phyloP scores from a whole-genome alignment of 305 asterid genomes.

The Rubia occidens region DNA sequence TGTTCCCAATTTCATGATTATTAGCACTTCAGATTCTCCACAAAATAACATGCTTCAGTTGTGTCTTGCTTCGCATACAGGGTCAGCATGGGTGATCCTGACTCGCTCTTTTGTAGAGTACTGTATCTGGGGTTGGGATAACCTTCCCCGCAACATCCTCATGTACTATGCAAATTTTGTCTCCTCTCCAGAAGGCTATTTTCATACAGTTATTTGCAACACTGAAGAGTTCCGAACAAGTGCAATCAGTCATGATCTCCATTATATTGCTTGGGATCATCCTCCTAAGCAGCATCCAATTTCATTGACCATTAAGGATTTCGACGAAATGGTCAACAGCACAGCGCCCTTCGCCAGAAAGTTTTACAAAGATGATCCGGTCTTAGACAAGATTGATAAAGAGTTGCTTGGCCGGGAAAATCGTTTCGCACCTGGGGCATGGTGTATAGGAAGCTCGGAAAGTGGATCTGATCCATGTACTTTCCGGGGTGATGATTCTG shows the following conservation, averaged over 20 bases:
- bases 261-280: conserved; percentile 89
- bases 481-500: conserved; percentile 55
- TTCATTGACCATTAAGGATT: conserved; percentile 52
- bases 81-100: conserved; percentile 93
- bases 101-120: conserved; percentile 76
- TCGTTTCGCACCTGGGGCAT: conserved; percentile 71
- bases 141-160: conserved; percentile 77
- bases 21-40: background rate
- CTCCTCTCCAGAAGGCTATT: conserved; percentile 93
- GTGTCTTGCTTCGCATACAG: conserved; percentile 28
- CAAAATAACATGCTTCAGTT: background rate
- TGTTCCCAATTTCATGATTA: background rate
- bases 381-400: conserved; percentile 70
- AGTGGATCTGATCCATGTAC: conserved; percentile 61
- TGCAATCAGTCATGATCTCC: conserved; percentile 84
- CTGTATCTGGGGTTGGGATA: conserved; percentile 95
- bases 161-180: conserved; percentile 81
- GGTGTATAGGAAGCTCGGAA: conserved; percentile 75
- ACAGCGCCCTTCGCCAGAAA: conserved; percentile 83
- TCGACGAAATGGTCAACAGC: conserved; percentile 72
- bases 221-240: conserved; percentile 54
- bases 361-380: conserved; percentile 68
- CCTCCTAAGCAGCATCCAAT: conserved; percentile 98
- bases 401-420: conserved; percentile 58
- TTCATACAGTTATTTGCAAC: conserved; percentile 88